Evolutionary conservation across 192 early-diverging fungal genomes (phyloP).

Genomic region (Polychytrium aggregatum): DNA sequence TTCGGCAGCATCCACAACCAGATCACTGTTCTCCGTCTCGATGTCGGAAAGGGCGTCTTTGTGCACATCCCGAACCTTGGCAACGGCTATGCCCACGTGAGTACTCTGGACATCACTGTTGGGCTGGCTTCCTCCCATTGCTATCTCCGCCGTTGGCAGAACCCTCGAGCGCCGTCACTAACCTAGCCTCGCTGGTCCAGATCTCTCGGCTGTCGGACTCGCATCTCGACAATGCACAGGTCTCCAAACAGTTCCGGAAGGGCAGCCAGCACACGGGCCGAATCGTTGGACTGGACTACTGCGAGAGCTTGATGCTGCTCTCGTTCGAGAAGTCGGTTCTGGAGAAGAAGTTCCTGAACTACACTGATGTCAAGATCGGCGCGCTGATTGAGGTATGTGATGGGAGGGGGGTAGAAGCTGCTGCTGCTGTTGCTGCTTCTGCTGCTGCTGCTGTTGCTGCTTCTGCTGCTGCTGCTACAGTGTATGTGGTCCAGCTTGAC

Average conservation of each 20-base stretch:
- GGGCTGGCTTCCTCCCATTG: slow-evolving; percentile 1
- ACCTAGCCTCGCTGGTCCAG: slow-evolving; percentile 15
- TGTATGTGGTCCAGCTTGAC: too few relatives aligned
- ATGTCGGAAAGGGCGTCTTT: slow-evolving; percentile 50
- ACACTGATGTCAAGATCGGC: slow-evolving; percentile 57
- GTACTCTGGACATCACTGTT: too few relatives aligned
- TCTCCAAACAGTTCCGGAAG: slow-evolving; percentile 43
- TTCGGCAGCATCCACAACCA: slow-evolving; percentile 61
- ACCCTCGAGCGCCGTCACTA: too few relatives aligned
- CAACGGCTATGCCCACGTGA: slow-evolving; percentile 48
- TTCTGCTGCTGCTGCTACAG: too few relatives aligned
- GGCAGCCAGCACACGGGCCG: slow-evolving; percentile 66
- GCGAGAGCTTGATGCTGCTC: slow-evolving; percentile 61
- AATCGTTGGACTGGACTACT: slow-evolving; percentile 66
- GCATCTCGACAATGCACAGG: slow-evolving; percentile 28
- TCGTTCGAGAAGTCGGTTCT: slow-evolving; percentile 61
- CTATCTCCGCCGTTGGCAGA: neutral
- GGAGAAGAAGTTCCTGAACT: slow-evolving; percentile 53
- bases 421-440: too few relatives aligned
- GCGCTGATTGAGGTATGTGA: slow-evolving; percentile 41
- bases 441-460: too few relatives aligned
- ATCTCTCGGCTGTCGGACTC: slow-evolving; percentile 64
- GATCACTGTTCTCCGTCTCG: slow-evolving; percentile 47
- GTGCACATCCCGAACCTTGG: slow-evolving; percentile 33
- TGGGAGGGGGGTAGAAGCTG: too few relatives aligned